These are phyloP conservation scores for Psophocarpus tetragonolobus DNA, from an alignment of 306 rosid genomes.

Conservation along the genomic window DNA sequence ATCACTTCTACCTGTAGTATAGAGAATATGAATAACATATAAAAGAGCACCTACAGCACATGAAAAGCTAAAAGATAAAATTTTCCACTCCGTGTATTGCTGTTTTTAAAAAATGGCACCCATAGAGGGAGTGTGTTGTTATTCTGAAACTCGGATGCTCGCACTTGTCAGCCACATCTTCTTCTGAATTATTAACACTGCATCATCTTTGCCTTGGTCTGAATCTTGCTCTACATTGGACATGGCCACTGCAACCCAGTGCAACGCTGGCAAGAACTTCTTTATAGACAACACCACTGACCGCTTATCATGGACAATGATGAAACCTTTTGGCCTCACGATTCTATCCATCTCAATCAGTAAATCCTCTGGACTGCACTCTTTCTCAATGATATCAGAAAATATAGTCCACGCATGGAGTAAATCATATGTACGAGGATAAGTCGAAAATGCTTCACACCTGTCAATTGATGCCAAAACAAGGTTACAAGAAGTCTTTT, in stretches of 20 bases:
- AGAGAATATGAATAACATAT: slow-evolving; percentile 27
- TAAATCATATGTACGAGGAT: slow-evolving; percentile 89
- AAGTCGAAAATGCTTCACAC: slow-evolving; percentile 93
- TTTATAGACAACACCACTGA: slow-evolving; percentile 60
- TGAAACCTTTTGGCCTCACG: slow-evolving; percentile 79
- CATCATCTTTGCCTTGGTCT: slow-evolving; percentile 49
- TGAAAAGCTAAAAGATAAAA: slow-evolving; percentile 9
- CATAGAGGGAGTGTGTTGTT: slow-evolving; percentile 12
- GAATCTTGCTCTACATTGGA: slow-evolving; percentile 37
- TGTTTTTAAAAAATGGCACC: slow-evolving; percentile 8
- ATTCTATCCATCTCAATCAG: slow-evolving; percentile 93
- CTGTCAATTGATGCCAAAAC: slow-evolving; percentile 44
- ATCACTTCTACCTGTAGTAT: slow-evolving; percentile 33
- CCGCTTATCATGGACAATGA: slow-evolving; percentile 69
- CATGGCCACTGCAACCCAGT: slow-evolving; percentile 75
- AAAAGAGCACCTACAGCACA: slow-evolving; percentile 25
- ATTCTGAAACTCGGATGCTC: slow-evolving; percentile 62
- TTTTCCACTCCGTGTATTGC: neutral
- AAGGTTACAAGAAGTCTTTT: slow-evolving; percentile 23
- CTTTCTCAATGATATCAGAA: slow-evolving; percentile 76
- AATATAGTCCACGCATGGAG: slow-evolving; percentile 85
- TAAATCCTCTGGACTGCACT: slow-evolving; percentile 77
- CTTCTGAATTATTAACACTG: slow-evolving; percentile 74
- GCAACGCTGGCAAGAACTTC: slow-evolving; percentile 71
- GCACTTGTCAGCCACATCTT: slow-evolving; percentile 82